A percentile compares a stretch with the other conserved stretches of the same genome.
Conservation (phyloP, 2,329 filamentous ascomycete genomes). For the Trichoderma pleuroti region DNA sequence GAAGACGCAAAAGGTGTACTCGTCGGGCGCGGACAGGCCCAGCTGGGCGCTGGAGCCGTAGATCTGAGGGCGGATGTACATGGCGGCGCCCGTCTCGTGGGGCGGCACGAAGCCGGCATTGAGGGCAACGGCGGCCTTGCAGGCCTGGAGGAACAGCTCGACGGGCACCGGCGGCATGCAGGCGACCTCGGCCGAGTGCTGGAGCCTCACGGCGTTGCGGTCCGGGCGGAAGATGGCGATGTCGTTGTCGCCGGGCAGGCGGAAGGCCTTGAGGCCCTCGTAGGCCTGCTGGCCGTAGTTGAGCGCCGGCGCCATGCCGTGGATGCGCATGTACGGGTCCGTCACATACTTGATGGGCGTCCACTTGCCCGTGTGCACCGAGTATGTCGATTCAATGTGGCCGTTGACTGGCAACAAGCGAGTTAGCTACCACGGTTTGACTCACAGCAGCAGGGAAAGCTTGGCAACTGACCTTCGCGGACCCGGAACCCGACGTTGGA, state of each 20-base stretch:
- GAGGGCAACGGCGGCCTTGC: slow-evolving; percentile 75
- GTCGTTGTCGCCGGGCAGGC: slow-evolving; percentile 61
- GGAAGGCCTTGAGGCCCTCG: slow-evolving; percentile 97
- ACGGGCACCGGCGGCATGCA: slow-evolving; percentile 78
- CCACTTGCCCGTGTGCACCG: slow-evolving; percentile 71
- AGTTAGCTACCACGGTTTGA: background rate
- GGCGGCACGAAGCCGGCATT: slow-evolving; percentile 92
- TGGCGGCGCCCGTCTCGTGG: slow-evolving; percentile 79
- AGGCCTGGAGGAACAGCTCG: slow-evolving; percentile 70
- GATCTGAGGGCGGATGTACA: slow-evolving; percentile 88
- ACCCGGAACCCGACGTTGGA: slow-evolving; percentile 88
- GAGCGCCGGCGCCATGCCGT: slow-evolving; percentile 90
- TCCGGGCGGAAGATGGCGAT: slow-evolving; percentile 87
- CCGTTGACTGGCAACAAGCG: slow-evolving; percentile 66
- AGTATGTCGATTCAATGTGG: slow-evolving; percentile 86
- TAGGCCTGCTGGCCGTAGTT: slow-evolving; percentile 99
- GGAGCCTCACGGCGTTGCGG: slow-evolving; percentile 79
- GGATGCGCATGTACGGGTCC: slow-evolving; percentile 81
- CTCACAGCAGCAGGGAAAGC: background rate
- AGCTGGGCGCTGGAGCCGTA: slow-evolving; percentile 87
- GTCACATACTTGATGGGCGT: slow-evolving; percentile 71
- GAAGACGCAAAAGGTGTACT: slow-evolving; percentile 88
- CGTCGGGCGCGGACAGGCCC: slow-evolving; percentile 80
- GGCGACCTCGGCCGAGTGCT: slow-evolving; percentile 77
- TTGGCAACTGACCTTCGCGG: slow-evolving; percentile 66